Evolutionary conservation across 306 rosid species (phyloP), one percentile per base, ranked within the genome.

Genomic region (Malus domestica): DNA sequence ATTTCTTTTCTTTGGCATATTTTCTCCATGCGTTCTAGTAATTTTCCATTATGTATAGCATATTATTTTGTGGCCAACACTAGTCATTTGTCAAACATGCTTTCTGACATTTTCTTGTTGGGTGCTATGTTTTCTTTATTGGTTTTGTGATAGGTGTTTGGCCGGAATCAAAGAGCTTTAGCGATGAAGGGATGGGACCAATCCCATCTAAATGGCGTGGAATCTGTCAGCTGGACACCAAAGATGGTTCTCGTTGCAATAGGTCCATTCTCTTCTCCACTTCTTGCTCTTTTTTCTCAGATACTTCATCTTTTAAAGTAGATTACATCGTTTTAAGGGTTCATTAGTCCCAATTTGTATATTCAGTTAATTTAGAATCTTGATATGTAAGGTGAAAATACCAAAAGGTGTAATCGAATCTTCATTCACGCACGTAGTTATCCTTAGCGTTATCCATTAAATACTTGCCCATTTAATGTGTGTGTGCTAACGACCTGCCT

Each of bases 91-190:
- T 66, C 51, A 35, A 20, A 20, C 49, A 35, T 8, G 68, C 10
- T 32, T 22, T 63, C 33, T 64, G 68, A 64, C 44, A 8, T 4
- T 57, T 30, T 32, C 23, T 19, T 52, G 55, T 4, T 4, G 13
- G 22, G 22, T 52, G 22, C 16, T 12, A 38, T 30, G 32, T 72
- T 57, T 72, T 59, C 20, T 58, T 42, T 40, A 0, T 22, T 74
- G 55, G 38, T 14, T 19, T 10, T 67, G 70, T 2, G 22, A 46
- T 49, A 91, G 97, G 92, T 82, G 93, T 85, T 68, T 89, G 91
- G 94, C 94, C 94, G 0, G 95, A 91, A 80, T 84, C 97, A 18
- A 60, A 22, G 76, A 93, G 96, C 81, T 93, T 93, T 72, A 80
- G 38, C 10, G 96, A 90, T 30, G 79, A 52, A 29, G 96, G 98